Base-by-base conservation (phyloP, 495 filamentous ascomycete species). In the Hypoxylon subgilvum region DNA sequence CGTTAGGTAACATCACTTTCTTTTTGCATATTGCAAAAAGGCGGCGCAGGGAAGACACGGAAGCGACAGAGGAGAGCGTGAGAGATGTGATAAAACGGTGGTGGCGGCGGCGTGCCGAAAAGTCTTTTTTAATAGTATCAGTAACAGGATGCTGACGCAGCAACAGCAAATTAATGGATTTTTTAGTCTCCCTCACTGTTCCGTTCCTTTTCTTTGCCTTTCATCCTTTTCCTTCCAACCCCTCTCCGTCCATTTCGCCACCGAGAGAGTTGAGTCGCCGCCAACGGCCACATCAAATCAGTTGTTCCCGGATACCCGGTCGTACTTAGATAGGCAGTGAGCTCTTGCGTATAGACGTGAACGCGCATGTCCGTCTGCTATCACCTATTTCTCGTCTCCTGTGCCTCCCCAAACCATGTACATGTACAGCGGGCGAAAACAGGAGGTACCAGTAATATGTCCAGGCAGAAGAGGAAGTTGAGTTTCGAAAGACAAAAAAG, bases 101-200 rank as follows among this genome's bases (percentile, higher is more conserved):
- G 23, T 49, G 16, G 39, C 38, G 59, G 59, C 59, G 23, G 47
- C 47, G 41, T 56, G 59, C 52, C 52, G 3, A 52, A 18, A 8
- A 13, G 45, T 46, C 52, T 62, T 52, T 61, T 62, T 62, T n/a
- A n/a, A n/a, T n/a, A n/a, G n/a, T n/a, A n/a, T 41, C 47, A 56
- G 41, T 52, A 56, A 51, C 34, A 52, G 31, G 25, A 12, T 12
- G 8, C 31, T 5, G n/a, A 5, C 3, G 5, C n/a, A 35, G 25
- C 18, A 31, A 55, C 23, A 28, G 25, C 38, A 42, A 14, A 21
- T 27, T 8, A 36, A 28, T 55, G 4, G 10, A 41, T 36, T 48
- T 42, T 51, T 50, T 41, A 36, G 35, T 22, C 22, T 16, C 30
- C 43, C 31, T 14, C 27, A 44, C 18, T 39, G 13, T 2, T 31